These are phyloP conservation scores for Besnoitia besnoiti DNA, from an alignment of 169 alveolate species.

Conservation along the genomic window DNA sequence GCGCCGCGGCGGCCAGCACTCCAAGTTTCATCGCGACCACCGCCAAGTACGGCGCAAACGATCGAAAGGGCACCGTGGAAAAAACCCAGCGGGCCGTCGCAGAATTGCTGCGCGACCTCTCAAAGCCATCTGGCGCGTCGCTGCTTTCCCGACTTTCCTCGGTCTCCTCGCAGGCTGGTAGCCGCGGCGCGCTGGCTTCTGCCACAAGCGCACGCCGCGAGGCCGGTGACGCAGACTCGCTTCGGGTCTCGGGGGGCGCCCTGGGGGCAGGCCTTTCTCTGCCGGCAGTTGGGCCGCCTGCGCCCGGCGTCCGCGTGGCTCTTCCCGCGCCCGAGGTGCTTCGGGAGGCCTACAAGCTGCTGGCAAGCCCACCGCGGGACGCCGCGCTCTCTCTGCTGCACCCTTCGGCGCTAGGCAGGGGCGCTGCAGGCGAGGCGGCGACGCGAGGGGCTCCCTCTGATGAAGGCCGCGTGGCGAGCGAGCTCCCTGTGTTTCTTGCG, in stretches of 20 bases:
- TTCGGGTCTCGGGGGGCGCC: too few relatives aligned
- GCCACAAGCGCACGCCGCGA: too few relatives aligned
- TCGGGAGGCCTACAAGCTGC: neutral
- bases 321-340: neutral
- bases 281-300: too few relatives aligned
- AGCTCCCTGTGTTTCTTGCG: neutral
- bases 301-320: too few relatives aligned
- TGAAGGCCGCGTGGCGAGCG: neutral
- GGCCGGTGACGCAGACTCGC: too few relatives aligned
- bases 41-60: constrained; percentile 21
- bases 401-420: neutral
- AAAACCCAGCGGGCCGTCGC: neutral
- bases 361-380: neutral
- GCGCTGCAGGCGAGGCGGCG: too few relatives aligned
- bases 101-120: neutral
- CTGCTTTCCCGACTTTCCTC: neutral
- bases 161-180: too few relatives aligned
- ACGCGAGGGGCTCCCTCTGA: neutral
- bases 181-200: too few relatives aligned
- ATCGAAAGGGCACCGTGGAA: constrained; percentile 28
- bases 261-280: too few relatives aligned
- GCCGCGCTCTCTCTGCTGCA: neutral
- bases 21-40: neutral
- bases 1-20: neutral
- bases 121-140: neutral